A percentile compares a stretch with the other conserved stretches of the same genome.
Evolutionary conservation across 2,329 filamentous ascomycete genomes (phyloP).

Genomic region (Westerdykella sp.): DNA sequence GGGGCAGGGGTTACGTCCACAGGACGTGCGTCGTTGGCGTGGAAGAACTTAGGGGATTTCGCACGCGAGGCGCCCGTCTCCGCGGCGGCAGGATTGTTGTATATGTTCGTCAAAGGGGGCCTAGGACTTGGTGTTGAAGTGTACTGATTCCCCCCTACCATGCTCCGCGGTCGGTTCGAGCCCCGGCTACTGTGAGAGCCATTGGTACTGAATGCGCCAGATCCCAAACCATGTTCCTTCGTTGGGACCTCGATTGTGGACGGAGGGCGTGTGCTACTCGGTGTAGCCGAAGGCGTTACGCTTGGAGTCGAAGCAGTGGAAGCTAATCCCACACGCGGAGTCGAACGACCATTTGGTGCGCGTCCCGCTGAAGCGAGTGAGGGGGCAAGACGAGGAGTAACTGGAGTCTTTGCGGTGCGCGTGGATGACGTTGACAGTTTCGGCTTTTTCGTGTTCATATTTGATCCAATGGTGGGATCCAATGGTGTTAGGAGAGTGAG

Average conservation of each 20-base stretch:
- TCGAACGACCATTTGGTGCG: constrained; percentile 23
- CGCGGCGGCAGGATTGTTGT: constrained; percentile 18
- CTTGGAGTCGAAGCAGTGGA: constrained; percentile 62
- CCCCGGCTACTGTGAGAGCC: constrained; percentile 15
- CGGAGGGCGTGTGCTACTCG: constrained; percentile 29
- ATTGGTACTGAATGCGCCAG: constrained; percentile 18
- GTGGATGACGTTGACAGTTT: constrained; percentile 60
- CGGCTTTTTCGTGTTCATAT: constrained; percentile 52
- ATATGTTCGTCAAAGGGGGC: constrained; percentile 19
- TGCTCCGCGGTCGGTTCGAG: constrained; percentile 34
- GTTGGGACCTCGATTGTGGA: constrained; percentile 26
- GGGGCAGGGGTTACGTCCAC: not conserved
- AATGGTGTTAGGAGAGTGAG: constrained; percentile 5
- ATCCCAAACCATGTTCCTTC: constrained; percentile 23
- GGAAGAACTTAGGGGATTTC: constrained; percentile 72
- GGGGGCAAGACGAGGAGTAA: constrained; percentile 55
- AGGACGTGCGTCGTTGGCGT: constrained; percentile 65
- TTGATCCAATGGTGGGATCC: constrained; percentile 35
- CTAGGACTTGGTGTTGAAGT: constrained; percentile 19
- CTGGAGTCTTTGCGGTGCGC: constrained; percentile 48
- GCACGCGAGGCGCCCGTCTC: constrained; percentile 21
- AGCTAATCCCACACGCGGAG: constrained; percentile 52
- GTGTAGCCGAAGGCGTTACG: constrained; percentile 49
- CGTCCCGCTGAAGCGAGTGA: constrained; percentile 22
- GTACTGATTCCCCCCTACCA: constrained; percentile 23